phyloP scores from a whole-genome alignment of 768 basidiomycete species.

The Holtermannia corniformis region DNA sequence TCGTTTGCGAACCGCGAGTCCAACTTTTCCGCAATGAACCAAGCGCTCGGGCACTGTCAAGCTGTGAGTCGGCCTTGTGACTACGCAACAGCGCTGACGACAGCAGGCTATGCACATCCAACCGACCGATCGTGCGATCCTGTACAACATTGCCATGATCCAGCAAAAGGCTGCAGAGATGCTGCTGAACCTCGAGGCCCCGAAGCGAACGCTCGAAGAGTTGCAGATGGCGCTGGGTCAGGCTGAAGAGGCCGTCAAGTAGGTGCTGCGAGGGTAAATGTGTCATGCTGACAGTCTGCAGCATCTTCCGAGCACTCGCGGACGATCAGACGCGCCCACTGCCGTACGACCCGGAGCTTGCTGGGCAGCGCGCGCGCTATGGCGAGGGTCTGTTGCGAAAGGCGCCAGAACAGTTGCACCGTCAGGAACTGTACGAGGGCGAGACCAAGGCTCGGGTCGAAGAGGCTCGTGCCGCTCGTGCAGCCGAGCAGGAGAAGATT shows the following conservation, averaged over 20 bases:
- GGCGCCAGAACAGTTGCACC: constrained; percentile 65
- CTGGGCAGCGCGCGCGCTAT: constrained; percentile 80
- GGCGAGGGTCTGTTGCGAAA: constrained; percentile 75
- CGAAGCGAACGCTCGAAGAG: constrained; percentile 72
- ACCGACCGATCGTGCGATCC: constrained; percentile 76
- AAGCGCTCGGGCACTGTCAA: constrained; percentile 75
- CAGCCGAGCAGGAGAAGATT: constrained; percentile 64
- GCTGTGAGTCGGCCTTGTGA: constrained; percentile 47
- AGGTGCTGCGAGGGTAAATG: constrained; percentile 21
- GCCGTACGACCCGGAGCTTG: constrained; percentile 77
- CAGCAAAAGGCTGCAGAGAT: constrained; percentile 93
- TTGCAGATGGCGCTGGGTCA: constrained; percentile 67
- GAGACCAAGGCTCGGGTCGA: constrained; percentile 66
- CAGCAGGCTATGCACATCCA: constrained; percentile 69
- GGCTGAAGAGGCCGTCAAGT: constrained; percentile 81
- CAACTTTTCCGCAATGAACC: constrained; percentile 67
- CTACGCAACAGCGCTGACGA: constrained; percentile 4
- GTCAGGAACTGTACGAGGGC: constrained; percentile 61
- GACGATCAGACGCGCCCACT: constrained; percentile 58
- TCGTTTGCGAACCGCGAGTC: constrained; percentile 86
- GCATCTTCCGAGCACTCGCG: constrained; percentile 75
- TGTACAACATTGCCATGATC: constrained; percentile 97
- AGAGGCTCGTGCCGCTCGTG: constrained; percentile 63
- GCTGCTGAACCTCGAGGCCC: constrained; percentile 60
- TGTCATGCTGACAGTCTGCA: constrained; percentile 30